A percentile compares a stretch with the other conserved stretches of the same genome.
Conservation (phyloP, 225 moss, liverwort and hornwort genomes). For the Rhytidiadelphus loreus region DNA sequence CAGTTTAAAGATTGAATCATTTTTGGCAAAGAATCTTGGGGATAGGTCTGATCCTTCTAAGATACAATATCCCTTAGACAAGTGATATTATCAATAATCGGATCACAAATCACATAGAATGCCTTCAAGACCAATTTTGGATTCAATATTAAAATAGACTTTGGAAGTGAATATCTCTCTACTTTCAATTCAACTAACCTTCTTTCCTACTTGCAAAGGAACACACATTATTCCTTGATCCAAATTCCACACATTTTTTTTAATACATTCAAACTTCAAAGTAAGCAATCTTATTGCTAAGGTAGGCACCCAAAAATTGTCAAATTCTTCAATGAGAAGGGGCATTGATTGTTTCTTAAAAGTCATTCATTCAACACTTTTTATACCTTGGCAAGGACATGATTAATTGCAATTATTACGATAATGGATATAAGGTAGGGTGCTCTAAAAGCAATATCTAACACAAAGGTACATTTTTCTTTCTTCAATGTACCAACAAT, state of each 20-base stretch:
- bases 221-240: background rate
- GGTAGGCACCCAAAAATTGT: accelerated
- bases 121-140: too few relatives aligned
- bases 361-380: background rate
- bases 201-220: background rate
- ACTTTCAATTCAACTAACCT: background rate
- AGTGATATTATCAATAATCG: background rate
- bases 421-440: background rate
- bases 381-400: background rate
- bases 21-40: too few relatives aligned
- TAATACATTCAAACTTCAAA: background rate
- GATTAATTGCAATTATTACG: background rate
- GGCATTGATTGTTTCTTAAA: background rate
- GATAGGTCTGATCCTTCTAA: background rate
- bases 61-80: background rate
- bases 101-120: background rate
- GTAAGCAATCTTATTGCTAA: background rate
- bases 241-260: background rate
- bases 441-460: too few relatives aligned
- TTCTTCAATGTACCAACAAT: too few relatives aligned
- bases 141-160: background rate
- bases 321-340: background rate
- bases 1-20: accelerated
- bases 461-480: too few relatives aligned
- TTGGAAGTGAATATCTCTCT: background rate